phyloP scores from a whole-genome alignment of 2,329 filamentous ascomycete species.

The Paramyrothecium sp. region DNA sequence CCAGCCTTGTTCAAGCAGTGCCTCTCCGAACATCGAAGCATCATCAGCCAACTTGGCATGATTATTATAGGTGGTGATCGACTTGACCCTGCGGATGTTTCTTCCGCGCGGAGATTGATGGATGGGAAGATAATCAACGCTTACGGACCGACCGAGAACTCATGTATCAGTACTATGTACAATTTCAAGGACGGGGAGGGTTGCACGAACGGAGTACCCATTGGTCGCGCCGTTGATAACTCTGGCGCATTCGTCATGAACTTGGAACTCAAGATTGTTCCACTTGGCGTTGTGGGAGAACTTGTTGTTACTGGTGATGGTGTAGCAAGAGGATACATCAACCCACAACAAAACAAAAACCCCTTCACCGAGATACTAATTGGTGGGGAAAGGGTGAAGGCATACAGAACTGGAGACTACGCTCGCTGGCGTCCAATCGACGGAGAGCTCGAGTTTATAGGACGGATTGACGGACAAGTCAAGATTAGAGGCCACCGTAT shows the following conservation, averaged over 20 bases:
- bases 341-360: conserved; percentile 6
- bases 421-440: conserved; percentile 17
- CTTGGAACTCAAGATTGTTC: conserved; percentile 15
- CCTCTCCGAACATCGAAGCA: conserved; percentile 1
- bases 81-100: conserved; percentile 8
- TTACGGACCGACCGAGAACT: conserved; percentile 17
- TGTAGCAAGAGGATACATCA: conserved; percentile 17
- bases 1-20: conserved; percentile 14
- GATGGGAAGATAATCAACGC: conserved; percentile 8
- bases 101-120: neutral
- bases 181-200: neutral
- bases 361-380: conserved; percentile 14
- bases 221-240: conserved; percentile 15
- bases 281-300: conserved; percentile 23
- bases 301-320: conserved; percentile 23
- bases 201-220: conserved; percentile 13
- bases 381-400: conserved; percentile 2
- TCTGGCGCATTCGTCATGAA: conserved; percentile 22
- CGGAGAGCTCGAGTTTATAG: conserved; percentile 22
- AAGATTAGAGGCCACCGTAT: conserved; percentile 28
- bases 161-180: conserved; percentile 7
- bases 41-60: conserved; percentile 5
- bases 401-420: conserved; percentile 24
- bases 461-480: conserved; percentile 23
- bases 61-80: conserved; percentile 12